Conservation (phyloP, 768 basidiomycete genomes). For the Hygrophoropsis aurantiaca region DNA sequence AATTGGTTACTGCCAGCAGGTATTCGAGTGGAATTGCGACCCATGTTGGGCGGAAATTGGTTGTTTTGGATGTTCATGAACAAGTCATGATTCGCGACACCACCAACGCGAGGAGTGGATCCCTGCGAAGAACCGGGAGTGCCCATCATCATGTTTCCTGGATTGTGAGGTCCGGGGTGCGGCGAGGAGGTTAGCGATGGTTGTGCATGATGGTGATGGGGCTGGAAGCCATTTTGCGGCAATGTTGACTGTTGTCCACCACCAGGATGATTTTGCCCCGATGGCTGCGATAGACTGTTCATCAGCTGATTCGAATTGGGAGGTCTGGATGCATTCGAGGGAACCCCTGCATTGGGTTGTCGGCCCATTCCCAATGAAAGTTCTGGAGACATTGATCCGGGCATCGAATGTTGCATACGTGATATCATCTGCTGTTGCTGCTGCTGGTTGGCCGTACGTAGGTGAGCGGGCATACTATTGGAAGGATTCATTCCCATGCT, state of each 20-base stretch:
- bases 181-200: slow-evolving; percentile 28
- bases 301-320: slow-evolving; percentile 54
- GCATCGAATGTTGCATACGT: slow-evolving; percentile 31
- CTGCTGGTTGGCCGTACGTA: slow-evolving; percentile 37
- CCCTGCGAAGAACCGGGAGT: slow-evolving; percentile 30
- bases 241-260: slow-evolving; percentile 24
- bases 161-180: slow-evolving; percentile 27
- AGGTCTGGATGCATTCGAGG: slow-evolving; percentile 43
- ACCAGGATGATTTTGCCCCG: slow-evolving; percentile 26
- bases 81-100: slow-evolving; percentile 38
- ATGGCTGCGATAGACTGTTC: slow-evolving; percentile 39
- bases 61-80: slow-evolving; percentile 43
- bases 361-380: slow-evolving; percentile 39
- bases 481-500: slow-evolving; percentile 48
- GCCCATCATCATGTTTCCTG: slow-evolving; percentile 28
- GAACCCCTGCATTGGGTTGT: slow-evolving; percentile 41
- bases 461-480: slow-evolving; percentile 38
- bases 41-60: slow-evolving; percentile 31
- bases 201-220: slow-evolving; percentile 25
- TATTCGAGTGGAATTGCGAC: slow-evolving; percentile 36
- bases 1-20: slow-evolving; percentile 33
- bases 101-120: slow-evolving; percentile 31
- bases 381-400: slow-evolving; percentile 43
- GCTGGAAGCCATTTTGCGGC: slow-evolving; percentile 31
- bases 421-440: slow-evolving; percentile 29